These are phyloP conservation scores for Trichoderma oligosporum DNA, from an alignment of 2,329 filamentous ascomycete species.

Conservation along the genomic window DNA sequence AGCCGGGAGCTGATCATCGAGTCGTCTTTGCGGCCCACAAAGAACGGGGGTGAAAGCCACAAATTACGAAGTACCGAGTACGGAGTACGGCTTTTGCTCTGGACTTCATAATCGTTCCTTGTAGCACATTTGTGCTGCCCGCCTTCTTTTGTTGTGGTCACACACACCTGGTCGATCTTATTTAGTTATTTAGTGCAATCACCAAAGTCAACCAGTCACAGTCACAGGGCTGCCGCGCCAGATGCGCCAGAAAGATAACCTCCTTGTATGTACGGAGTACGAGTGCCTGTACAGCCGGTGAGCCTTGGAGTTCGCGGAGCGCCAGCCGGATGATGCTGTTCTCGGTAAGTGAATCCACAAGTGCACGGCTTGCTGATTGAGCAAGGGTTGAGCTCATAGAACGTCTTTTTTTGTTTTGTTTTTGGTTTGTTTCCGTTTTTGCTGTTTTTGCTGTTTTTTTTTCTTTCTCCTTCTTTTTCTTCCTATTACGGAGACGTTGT, in stretches of 20 bases:
- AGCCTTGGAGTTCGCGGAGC: not conserved
- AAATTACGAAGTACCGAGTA: not conserved
- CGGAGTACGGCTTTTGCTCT: no score
- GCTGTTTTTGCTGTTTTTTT: not conserved
- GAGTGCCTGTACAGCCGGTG: not conserved
- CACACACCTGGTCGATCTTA: not conserved
- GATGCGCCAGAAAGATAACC: not conserved
- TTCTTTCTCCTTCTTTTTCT: not conserved
- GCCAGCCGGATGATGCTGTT: not conserved
- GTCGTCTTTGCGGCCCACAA: slow-evolving; percentile 1
- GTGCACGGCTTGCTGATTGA: slow-evolving; percentile 9
- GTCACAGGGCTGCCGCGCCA: no score
- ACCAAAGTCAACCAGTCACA: no score
- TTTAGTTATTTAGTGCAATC: not conserved
- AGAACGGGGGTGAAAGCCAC: not conserved
- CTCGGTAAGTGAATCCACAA: not conserved
- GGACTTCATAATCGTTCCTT: no score
- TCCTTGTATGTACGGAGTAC: no score
- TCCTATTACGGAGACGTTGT: slow-evolving; percentile 10
- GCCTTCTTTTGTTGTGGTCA: no score
- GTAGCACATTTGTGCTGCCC: not conserved
- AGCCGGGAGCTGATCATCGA: slow-evolving; percentile 15
- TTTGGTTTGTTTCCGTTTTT: not conserved
- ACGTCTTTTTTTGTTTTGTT: not conserved
- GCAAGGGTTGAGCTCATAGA: not conserved